These are phyloP conservation scores for Wickerhamiella allomyrinae DNA, from an alignment of 805 yeast species.

Conservation along the genomic window DNA sequence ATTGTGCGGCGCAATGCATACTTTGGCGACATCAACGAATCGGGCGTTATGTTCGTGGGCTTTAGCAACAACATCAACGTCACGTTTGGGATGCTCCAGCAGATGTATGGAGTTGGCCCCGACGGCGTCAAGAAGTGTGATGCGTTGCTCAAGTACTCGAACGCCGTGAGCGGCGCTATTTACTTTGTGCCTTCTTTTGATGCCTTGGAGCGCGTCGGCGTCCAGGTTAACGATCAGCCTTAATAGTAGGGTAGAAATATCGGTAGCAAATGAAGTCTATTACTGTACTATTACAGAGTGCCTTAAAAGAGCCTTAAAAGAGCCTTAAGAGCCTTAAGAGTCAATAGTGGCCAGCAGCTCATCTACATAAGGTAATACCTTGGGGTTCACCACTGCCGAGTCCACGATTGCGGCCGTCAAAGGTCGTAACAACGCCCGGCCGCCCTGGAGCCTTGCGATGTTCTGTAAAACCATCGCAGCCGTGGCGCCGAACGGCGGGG, in stretches of 20 bases:
- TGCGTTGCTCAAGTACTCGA: not conserved
- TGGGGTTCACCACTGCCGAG: constrained; percentile 17
- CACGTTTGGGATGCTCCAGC: not conserved
- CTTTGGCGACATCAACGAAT: constrained; percentile 47
- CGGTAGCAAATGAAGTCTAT: too few species aligned
- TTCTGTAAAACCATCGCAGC: constrained; percentile 26
- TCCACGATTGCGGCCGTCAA: constrained; percentile 12
- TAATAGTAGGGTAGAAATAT: not conserved
- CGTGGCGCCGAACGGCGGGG: constrained; percentile 22
- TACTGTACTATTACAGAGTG: too few species aligned
- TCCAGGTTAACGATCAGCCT: not conserved
- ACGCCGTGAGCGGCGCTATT: not conserved
- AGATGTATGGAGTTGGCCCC: not conserved
- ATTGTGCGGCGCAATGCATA: not conserved
- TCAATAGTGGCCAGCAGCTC: constrained; percentile 12
- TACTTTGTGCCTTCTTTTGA: not conserved
- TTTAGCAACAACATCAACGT: constrained; percentile 30
- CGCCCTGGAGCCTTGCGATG: constrained; percentile 21
- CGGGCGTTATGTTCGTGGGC: constrained; percentile 84
- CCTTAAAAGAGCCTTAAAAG: too few species aligned
- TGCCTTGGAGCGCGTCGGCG: not conserved
- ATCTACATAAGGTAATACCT: constrained; percentile 17
- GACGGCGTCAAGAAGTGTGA: not conserved
- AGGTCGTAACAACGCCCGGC: constrained; percentile 15
- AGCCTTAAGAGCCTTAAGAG: too few species aligned